These are phyloP conservation scores for Paramarasmius palmivorus DNA, from an alignment of 1,284 basidiomycete species.

Conservation along the genomic window DNA sequence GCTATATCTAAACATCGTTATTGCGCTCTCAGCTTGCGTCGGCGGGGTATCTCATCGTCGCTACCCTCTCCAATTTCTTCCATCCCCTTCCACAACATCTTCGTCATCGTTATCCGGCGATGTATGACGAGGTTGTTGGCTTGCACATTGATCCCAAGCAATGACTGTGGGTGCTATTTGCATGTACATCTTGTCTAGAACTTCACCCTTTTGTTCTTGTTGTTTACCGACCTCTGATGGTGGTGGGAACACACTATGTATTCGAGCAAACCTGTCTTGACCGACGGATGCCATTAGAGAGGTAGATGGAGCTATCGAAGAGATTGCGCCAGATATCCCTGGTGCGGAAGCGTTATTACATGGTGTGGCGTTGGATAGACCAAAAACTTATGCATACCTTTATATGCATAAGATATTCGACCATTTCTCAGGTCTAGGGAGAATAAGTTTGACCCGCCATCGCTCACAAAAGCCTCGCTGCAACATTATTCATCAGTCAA, in stretches of 20 bases:
- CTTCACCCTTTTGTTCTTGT: slow-evolving; percentile 62
- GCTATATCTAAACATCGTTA: too few species aligned
- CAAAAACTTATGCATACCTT: slow-evolving; percentile 46
- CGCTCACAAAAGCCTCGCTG: slow-evolving; percentile 79
- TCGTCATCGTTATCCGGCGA: slow-evolving; percentile 34
- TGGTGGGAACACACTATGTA: slow-evolving; percentile 68
- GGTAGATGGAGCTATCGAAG: slow-evolving; percentile 59
- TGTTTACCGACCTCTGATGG: slow-evolving; percentile 50
- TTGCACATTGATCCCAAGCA: slow-evolving; percentile 45
- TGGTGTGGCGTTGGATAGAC: background rate
- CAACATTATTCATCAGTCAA: background rate
- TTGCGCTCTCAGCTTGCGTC: slow-evolving; percentile 2
- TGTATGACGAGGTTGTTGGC: slow-evolving; percentile 8
- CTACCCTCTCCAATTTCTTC: slow-evolving; percentile 36
- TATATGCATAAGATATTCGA: slow-evolving; percentile 68
- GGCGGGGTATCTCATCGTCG: background rate
- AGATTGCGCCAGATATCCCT: slow-evolving; percentile 72
- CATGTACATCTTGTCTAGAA: slow-evolving; percentile 70
- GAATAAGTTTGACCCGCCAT: slow-evolving; percentile 68
- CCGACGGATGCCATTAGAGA: slow-evolving; percentile 57
- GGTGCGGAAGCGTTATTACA: background rate
- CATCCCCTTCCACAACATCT: slow-evolving; percentile 53
- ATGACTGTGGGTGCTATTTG: slow-evolving; percentile 66
- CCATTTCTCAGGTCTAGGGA: slow-evolving; percentile 80
- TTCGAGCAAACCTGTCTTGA: slow-evolving; percentile 71